Percentiles rank a stretch among this genome's conserved stretches.
These are phyloP conservation scores for Sclerotinia borealis DNA, from an alignment of 2,329 filamentous ascomycete species.

Conservation along the genomic window DNA sequence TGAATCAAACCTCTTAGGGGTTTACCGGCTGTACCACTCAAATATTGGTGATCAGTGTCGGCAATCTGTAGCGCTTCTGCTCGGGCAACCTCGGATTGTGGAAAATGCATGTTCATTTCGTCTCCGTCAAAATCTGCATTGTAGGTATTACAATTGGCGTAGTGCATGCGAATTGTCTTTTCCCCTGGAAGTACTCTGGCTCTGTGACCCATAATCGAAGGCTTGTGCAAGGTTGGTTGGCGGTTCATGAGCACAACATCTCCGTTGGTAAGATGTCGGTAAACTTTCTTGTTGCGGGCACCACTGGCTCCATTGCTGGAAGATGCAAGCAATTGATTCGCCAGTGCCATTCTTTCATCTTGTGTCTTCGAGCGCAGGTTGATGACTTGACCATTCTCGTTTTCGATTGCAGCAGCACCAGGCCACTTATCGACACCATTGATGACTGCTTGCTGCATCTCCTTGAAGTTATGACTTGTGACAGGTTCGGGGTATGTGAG, in stretches of 20 bases:
- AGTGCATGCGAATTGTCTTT: slow-evolving; percentile 98
- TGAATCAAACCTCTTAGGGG: slow-evolving; percentile 94
- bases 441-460: slow-evolving; percentile 91
- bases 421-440: slow-evolving; percentile 94
- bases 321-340: slow-evolving; percentile 87
- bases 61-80: slow-evolving; percentile 90
- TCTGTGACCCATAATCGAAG: slow-evolving; percentile 97
- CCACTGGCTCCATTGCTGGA: slow-evolving; percentile 69
- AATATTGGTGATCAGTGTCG: slow-evolving; percentile 94
- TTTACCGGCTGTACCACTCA: slow-evolving; percentile 89
- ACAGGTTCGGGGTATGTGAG: slow-evolving; percentile 96
- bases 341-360: slow-evolving; percentile 82
- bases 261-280: slow-evolving; percentile 91
- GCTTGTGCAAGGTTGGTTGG: slow-evolving; percentile 95
- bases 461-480: slow-evolving; percentile 93
- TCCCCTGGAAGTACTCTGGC: slow-evolving; percentile 88
- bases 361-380: slow-evolving; percentile 80
- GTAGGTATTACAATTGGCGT: slow-evolving; percentile 98
- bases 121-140: slow-evolving; percentile 99
- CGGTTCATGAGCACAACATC: slow-evolving; percentile 99
- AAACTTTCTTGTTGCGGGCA: slow-evolving; percentile 88
- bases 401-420: slow-evolving; percentile 89
- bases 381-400: slow-evolving; percentile 87
- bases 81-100: slow-evolving; percentile 90
- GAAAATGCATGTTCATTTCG: slow-evolving; percentile 99